phyloP scores from a whole-genome alignment of 2,329 filamentous ascomycete genomes.

The Macroventuria anomochaeta region DNA sequence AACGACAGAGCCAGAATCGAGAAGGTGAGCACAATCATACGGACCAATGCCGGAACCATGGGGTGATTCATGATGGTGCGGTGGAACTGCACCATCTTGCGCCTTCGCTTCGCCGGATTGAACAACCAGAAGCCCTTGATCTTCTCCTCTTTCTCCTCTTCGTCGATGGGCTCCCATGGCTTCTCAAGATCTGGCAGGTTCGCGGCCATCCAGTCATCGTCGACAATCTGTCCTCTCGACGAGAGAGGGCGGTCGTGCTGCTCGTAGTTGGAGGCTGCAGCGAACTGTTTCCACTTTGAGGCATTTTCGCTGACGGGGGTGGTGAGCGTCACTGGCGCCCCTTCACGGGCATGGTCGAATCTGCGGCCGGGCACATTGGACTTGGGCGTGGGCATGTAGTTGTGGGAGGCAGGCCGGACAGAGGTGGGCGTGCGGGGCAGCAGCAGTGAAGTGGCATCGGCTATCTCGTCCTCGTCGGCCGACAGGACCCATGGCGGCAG shows the following conservation, averaged over 20 bases:
- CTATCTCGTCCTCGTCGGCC: conserved; percentile 45
- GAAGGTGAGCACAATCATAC: conserved; percentile 81
- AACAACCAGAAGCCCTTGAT: conserved; percentile 58
- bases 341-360: conserved; percentile 49
- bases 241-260: conserved; percentile 33
- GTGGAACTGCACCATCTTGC: conserved; percentile 67
- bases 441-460: conserved; percentile 38
- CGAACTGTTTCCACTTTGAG: conserved; percentile 50
- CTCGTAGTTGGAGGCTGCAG: conserved; percentile 40
- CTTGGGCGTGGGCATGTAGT: conserved; percentile 49
- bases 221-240: conserved; percentile 46
- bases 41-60: conserved; percentile 83
- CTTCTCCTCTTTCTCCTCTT: conserved; percentile 57
- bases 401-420: conserved; percentile 45
- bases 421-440: conserved; percentile 46
- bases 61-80: conserved; percentile 77
- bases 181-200: conserved; percentile 56
- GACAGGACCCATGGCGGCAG: conserved; percentile 51
- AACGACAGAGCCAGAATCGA: conserved; percentile 82
- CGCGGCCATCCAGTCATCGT: conserved; percentile 56
- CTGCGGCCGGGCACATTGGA: conserved; percentile 47
- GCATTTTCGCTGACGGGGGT: conserved; percentile 45
- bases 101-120: conserved; percentile 56
- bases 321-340: conserved; percentile 46
- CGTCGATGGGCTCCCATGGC: conserved; percentile 63